phyloP scores from a whole-genome alignment of 2,329 filamentous ascomycete genomes.

The Achaetomium macrosporum region DNA sequence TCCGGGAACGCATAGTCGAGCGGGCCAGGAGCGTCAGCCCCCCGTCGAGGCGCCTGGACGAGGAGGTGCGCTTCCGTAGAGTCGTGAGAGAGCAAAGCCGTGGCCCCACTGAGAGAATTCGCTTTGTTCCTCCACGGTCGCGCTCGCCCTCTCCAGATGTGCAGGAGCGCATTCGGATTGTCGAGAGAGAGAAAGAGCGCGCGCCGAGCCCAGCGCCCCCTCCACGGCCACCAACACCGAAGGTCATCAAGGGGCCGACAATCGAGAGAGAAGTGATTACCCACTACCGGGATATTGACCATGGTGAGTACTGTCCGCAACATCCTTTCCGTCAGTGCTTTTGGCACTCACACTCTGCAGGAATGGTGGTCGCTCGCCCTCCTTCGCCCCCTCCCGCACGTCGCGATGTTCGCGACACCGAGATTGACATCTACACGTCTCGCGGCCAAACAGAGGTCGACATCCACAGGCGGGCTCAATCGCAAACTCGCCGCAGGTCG shows the following conservation, averaged over 20 bases:
- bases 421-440: slow-evolving; percentile 56
- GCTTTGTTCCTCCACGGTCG: slow-evolving; percentile 35
- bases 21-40: slow-evolving; percentile 39
- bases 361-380: slow-evolving; percentile 42
- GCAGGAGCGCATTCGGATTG: slow-evolving; percentile 46
- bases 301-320: slow-evolving; percentile 52
- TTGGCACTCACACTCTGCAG: slow-evolving; percentile 29
- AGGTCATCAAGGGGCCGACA: slow-evolving; percentile 66
- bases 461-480: slow-evolving; percentile 34
- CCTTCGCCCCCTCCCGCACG: slow-evolving; percentile 47
- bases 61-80: slow-evolving; percentile 29
- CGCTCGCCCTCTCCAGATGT: slow-evolving; percentile 37
- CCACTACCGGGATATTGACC: slow-evolving; percentile 80
- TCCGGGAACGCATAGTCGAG: slow-evolving; percentile 40
- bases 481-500: slow-evolving; percentile 37
- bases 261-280: slow-evolving; percentile 88
- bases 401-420: slow-evolving; percentile 47
- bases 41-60: slow-evolving; percentile 29
- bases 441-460: slow-evolving; percentile 53
- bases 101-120: slow-evolving; percentile 21
- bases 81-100: slow-evolving; percentile 28
- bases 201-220: slow-evolving; percentile 44
- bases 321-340: neutral
- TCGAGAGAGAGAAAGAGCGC: slow-evolving; percentile 43
- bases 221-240: slow-evolving; percentile 54